These are phyloP conservation scores for Podaxis rugospora DNA, from an alignment of 768 basidiomycete genomes.

Conservation along the genomic window DNA sequence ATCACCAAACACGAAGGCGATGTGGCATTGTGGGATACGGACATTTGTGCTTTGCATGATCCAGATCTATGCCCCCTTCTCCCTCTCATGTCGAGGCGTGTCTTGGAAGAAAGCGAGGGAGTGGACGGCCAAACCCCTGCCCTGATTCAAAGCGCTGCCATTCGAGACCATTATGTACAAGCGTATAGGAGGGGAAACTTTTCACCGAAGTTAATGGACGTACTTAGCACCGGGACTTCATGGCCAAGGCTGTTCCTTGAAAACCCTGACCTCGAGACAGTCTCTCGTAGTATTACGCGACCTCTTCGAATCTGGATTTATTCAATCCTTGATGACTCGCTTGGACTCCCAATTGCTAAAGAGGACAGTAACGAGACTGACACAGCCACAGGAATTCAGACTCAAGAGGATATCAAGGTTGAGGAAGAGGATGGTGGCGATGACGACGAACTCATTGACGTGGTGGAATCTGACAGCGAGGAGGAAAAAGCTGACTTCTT, in stretches of 20 bases:
- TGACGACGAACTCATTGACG: slow-evolving; percentile 64
- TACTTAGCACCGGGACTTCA: slow-evolving; percentile 55
- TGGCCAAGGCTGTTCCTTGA: slow-evolving; percentile 79
- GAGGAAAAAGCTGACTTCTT: slow-evolving; percentile 52
- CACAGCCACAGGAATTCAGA: not conserved
- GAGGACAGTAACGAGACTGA: not conserved
- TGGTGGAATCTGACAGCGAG: slow-evolving; percentile 57
- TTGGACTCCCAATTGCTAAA: slow-evolving; percentile 50
- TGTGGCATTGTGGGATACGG: slow-evolving; percentile 45
- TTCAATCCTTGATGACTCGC: slow-evolving; percentile 60
- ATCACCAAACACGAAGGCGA: slow-evolving; percentile 55
- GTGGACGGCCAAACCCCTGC: slow-evolving; percentile 25
- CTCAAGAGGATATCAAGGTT: slow-evolving; percentile 14
- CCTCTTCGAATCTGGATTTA: slow-evolving; percentile 65
- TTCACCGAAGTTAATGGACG: slow-evolving; percentile 53
- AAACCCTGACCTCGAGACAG: slow-evolving; percentile 69
- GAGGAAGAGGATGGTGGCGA: slow-evolving; percentile 31
- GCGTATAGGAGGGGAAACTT: slow-evolving; percentile 62
- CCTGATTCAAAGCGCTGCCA: slow-evolving; percentile 21
- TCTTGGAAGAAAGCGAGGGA: slow-evolving; percentile 29
- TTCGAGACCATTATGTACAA: slow-evolving; percentile 50
- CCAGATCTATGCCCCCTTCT: slow-evolving; percentile 52
- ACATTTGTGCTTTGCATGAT: slow-evolving; percentile 60
- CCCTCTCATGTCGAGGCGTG: slow-evolving; percentile 45
- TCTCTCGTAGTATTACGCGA: slow-evolving; percentile 56